Percentiles rank a stretch among this genome's conserved stretches.
Evolutionary conservation across 1,284 basidiomycete genomes (phyloP).

Genomic region (Tilletia walkeri): DNA sequence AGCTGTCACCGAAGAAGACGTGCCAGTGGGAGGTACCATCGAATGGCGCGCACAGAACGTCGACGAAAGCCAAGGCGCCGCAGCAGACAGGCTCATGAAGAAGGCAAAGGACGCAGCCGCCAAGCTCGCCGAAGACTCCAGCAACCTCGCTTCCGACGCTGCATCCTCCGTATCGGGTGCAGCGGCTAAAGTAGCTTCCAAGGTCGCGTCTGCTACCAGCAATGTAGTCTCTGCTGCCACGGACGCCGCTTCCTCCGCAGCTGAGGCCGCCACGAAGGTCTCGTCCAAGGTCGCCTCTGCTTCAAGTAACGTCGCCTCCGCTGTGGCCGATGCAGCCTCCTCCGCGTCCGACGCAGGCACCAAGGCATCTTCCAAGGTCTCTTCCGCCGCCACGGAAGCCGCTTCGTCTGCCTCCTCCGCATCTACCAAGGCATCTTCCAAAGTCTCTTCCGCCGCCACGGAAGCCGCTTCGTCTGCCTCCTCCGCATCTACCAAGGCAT

Average conservation of each 20-base stretch:
- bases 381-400: not conserved
- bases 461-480: not conserved
- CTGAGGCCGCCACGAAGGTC: not conserved
- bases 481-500: not conserved
- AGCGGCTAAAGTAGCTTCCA: not conserved
- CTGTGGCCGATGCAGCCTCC: not conserved
- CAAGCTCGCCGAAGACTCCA: not conserved
- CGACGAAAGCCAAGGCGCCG: slow-evolving; percentile 21
- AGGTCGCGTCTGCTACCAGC: not conserved
- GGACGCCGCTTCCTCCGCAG: not conserved
- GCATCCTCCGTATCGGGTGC: no score
- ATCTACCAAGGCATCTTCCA: no score
- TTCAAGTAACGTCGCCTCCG: no score
- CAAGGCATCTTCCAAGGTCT: no score
- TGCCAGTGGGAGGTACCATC: slow-evolving; percentile 23
- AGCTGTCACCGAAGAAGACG: not conserved
- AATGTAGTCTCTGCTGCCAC: not conserved
- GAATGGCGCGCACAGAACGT: slow-evolving; percentile 26
- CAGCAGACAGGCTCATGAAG: slow-evolving; percentile 20
- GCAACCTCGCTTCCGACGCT: no score
- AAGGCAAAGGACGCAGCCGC: slow-evolving; percentile 15
- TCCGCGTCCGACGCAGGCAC: no score
- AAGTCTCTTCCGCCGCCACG: not conserved
- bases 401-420: not conserved
- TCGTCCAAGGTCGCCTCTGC: no score